Evolutionary conservation across 2,329 filamentous ascomycete genomes (phyloP).

Genomic region (Xylaria digitata): DNA sequence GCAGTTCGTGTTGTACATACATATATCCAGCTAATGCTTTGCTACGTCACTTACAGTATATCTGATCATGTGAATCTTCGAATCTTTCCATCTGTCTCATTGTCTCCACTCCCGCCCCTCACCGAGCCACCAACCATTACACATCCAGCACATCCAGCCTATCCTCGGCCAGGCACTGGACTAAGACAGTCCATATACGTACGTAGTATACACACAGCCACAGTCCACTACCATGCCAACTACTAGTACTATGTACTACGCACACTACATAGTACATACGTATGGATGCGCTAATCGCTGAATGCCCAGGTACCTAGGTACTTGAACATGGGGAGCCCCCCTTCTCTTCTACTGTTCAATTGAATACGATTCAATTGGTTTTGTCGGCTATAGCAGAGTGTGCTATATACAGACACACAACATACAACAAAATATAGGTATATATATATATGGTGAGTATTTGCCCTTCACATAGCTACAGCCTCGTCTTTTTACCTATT

Average conservation of each 20-base stretch:
- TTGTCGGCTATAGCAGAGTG: no score
- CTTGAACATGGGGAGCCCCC: neutral
- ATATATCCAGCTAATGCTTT: slow-evolving; percentile 11
- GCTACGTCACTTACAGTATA: slow-evolving; percentile 33
- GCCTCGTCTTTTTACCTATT: slow-evolving; percentile 15
- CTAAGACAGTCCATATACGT: neutral
- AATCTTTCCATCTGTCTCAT: slow-evolving; percentile 23
- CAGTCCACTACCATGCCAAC: no score
- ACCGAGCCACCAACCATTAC: slow-evolving; percentile 26
- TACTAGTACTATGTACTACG: no score
- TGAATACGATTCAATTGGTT: no score
- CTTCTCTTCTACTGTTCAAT: no score
- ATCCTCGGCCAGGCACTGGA: neutral
- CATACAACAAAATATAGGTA: neutral
- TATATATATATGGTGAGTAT: neutral
- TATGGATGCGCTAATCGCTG: neutral
- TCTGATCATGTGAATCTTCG: slow-evolving; percentile 37
- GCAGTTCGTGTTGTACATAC: slow-evolving; percentile 9
- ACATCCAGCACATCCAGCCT: neutral
- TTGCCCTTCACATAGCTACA: slow-evolving; percentile 7
- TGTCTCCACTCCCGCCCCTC: slow-evolving; percentile 25
- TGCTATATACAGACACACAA: no score
- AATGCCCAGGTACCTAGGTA: neutral
- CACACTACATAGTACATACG: neutral
- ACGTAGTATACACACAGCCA: no score